Evolutionary conservation across 192 early-diverging fungal genomes (phyloP), one percentile per base, ranked within the genome.

Genomic region (Mortierella antarctica): DNA sequence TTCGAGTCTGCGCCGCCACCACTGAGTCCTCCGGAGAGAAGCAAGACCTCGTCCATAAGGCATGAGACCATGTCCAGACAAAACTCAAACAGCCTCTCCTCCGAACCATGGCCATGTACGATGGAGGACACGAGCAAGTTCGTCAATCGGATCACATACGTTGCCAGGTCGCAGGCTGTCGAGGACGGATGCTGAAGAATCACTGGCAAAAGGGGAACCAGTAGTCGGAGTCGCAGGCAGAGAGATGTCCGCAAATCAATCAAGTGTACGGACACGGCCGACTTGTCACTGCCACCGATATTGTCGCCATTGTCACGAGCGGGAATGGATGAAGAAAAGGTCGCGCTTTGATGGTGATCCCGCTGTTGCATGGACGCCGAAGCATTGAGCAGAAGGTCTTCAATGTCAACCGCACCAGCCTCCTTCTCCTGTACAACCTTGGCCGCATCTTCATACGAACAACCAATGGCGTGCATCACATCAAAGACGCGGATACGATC

Each of bases 71-170:
- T 72, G 60, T 88, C 87, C 18, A 88, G 51, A 21, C 83, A 81
- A 73, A 88, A 86, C 61, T 88, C 87, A 84, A 88, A 88, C n/a
- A 86, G 82, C 51, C 82, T 65, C 44, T 88, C 87, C 56, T 88
- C 85, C 9, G 84, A 82, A 18, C 87, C 85, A 60, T 86, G 84
- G 46, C 87, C 87, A 60, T 88, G 87, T 41, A 88, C 67, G 45
- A 88, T 64, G 2, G 87, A 83, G 18, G 71, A 84, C 6, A 72
- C 85, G 9, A 88, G 67, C 21, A 88, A 49, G 47, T 83, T 78
- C 5, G 84, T 81, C 21, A 88, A 56, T 40, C 81, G 66, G 13
- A 74, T 67, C 18, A 84, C 78, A 84, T 79, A 85, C 6, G 83
- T 70, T 10, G 83, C 50, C 13, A 84, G 55, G 45, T 88, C 87